Base-by-base conservation (phyloP, 495 filamentous ascomycete genomes). In the Bombardia bombarda region DNA sequence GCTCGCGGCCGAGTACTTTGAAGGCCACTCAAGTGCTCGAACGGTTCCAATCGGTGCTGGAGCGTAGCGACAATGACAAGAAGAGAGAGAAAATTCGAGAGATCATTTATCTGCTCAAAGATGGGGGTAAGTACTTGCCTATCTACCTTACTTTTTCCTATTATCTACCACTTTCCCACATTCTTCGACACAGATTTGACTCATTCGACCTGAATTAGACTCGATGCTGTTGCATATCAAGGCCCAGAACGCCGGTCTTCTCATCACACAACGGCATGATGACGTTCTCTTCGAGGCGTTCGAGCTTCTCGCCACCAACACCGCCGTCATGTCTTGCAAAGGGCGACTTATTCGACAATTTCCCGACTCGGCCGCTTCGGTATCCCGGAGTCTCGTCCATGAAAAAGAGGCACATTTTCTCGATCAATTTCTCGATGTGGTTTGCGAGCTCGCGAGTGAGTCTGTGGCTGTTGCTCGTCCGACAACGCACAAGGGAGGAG, bases 191-290 rank as follows among this genome's bases (percentile, higher is more conserved):
- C 18, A 25, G n/a, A 4, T 25, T 31, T 43, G 36, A 45, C 5
- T 38, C 41, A 1, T 32, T 28, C 7, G 35, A 40, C 19, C 49
- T 42, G 55, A 50, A 23, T 12, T 21, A 55, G 51, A 50, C 26
- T 18, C 4, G 3, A 25, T 23, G 3, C 55, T 35, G 10, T 74
- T 20, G 50, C 61, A 80, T 40, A 60, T 84, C 23, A 50, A 53
- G n/a, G 60, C 53, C 12, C 81, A 84, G 50, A 86, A 86, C 53
- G 76, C 77, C 1, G 81, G 62, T 0, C 41, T 84, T 0, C 47
- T 83, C 7, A 53, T 83, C 32, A 65, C 60, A 2, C 57, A 48
- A 28, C 28, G 38, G 0, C 32, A 49, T 0, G 25, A 60, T n/a
- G 28, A 44, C 4, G 57, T 76, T 28, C 32, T 65, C 1, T 56